Base-by-base conservation (phyloP, 2,329 filamentous ascomycete species). In the Microsporum audouinii region DNA sequence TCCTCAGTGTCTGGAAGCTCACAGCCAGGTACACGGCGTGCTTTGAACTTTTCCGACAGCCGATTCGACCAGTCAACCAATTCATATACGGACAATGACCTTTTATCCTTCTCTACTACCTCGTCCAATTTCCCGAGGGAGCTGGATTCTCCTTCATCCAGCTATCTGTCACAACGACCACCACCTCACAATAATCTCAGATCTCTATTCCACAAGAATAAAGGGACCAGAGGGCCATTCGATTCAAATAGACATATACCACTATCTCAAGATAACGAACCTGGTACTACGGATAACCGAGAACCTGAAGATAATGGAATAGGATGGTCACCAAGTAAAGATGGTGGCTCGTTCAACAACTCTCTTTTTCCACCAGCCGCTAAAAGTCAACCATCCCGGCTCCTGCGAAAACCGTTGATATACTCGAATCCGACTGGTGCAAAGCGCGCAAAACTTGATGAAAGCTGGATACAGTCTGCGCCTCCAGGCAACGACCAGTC, bases 1-100 rank as follows among this genome's bases (percentile, higher is more conserved):
- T 77, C 78, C 3, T 57, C 56, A 4, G 17, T 14, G 14, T 79
- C 82, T 65, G 79, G 78, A 58, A 80, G 77, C 69, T 81, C 82
- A 14, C 77, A 78, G 63, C 71, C 79, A 61, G 73, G 72, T 31
- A 68, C 43, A 66, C 71, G 55, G 10, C 12, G 55, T 14, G 38
- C 55, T 41, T 63, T 68, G 27, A 63, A 67, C 51, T 77, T 75
- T 60, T 71, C 69, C 6, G 70, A 77, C 64, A 70, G 71, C 47
- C 64, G 75, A 27, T 72, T 76, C 65, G 71, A 69, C 51, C 69
- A 72, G 62, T 72, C 73, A 3, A 69, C 70, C 4, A 69, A 71
- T 33, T 69, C 75, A 51, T 69, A 72, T 27, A 69, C 66, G 47
- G 68, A 69, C 62, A 70, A 73, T 57, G 72, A 73, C 63, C 70